Evolutionary conservation across 2,329 filamentous ascomycete genomes (phyloP), one percentile per base, ranked within the genome.

Genomic region (Paradendryphiella salina): DNA sequence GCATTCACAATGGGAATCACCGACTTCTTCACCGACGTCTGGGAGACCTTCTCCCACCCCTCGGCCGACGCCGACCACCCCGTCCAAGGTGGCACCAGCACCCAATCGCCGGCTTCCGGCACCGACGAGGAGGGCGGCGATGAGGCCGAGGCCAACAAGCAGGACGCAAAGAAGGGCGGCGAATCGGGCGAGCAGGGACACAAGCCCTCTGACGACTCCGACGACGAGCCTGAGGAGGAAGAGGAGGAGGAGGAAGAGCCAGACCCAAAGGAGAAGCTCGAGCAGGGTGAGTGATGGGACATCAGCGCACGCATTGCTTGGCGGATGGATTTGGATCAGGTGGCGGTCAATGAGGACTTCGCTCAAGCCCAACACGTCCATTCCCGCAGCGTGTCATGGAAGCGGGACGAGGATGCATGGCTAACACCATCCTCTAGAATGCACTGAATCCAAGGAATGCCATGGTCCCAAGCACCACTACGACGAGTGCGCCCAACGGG

Each of bases 401-500:
- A 4, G 5, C 13, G 4, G 3, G 21, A 23, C 18, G 20, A n/a
- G 39, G 17, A 32, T 42, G 56, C 42, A 40, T 48, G 37, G 55
- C 64, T 68, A 54, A 61, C 54, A 29, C 47, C 66, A 54, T 62
- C 28, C 31, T 33, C 64, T 76, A 97, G 94, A 96, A 73, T 99
- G 94, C 84, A 84, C 85, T 77, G 85, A 93, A 76, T 91, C 91
- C 61, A 83, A 87, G 76, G 81, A 89, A 77, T 99, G 94, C 79
- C 82, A 87, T 56, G 86, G 88, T 53, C 84, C 85, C 73, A 99
- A 97, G 86, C 93, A 97, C 83, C 94, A 99, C 84, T 97, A 88
- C 76, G 93, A 97, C 64, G 90, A 96, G 80, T 99, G 94, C 76
- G 91, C 93, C 67, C 92, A 96, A 84, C 91, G 94, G 69, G 94